Evolutionary conservation across 495 filamentous ascomycete genomes (phyloP), one percentile per base, ranked within the genome.

Genomic region (Patellaria atrata): DNA sequence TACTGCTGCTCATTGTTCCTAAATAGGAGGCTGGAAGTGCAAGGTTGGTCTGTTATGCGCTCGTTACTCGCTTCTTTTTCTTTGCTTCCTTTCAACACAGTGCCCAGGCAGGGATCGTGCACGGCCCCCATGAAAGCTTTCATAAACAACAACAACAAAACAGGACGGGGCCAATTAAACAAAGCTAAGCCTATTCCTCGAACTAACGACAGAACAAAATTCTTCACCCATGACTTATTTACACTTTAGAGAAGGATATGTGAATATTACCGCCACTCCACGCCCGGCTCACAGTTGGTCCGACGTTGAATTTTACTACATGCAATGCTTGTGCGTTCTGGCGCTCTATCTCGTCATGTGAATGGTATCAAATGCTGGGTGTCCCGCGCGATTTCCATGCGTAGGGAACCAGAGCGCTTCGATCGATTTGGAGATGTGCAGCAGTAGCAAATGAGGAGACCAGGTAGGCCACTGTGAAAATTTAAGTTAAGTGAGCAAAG

Each of bases 301-400:
- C 10, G 48, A 52, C 48, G 48, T 52, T 48, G 45, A 49, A 21
- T 45, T 52, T 52, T 43, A 35, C 48, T 52, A 45, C 35, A 18
- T 43, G 41, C 30, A 48, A 40, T 36, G 32, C 17, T 39, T 35
- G 38, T 18, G 30, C 12, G 19, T 20, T 14, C 25, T 27, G 38
- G 38, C 35, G 24, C n/a, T 35, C 30, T 18, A 20, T 8, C 24
- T 25, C 19, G 30, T 52, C 48, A 52, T 52, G 48, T 52, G 48
- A 52, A 42, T 12, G 27, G 30, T 12, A 22, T 19, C 31, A 27
- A 34, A 39, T 48, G 48, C 41, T 47, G 40, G 17, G 9, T 8
- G 18, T 38, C 22, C 31, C 34, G 23, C 23, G 31, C 10, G 28
- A 7, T 11, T 30, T 9, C 23, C n/a, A 8, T n/a, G 8, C 8